A percentile compares a stretch with the other conserved stretches of the same genome.
Conservation (phyloP, 2,329 filamentous ascomycete species). For the Colletotrichum sp. region DNA sequence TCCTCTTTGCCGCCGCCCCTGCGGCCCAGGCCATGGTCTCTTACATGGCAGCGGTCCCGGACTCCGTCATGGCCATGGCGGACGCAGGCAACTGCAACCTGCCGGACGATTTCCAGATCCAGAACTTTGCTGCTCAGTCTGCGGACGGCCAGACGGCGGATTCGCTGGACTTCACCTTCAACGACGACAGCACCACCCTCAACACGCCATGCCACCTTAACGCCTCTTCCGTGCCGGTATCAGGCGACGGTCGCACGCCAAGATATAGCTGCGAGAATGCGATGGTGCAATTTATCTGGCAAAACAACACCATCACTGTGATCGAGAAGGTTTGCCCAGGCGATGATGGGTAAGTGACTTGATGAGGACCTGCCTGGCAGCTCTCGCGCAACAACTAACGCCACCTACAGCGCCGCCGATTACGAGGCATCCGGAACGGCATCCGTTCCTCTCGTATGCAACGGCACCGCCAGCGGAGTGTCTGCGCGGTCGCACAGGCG, state of each 20-base stretch:
- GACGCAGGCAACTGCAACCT: constrained; percentile 34
- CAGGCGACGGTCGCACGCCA: constrained; percentile 31
- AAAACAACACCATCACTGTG: constrained; percentile 40
- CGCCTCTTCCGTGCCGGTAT: constrained; percentile 41
- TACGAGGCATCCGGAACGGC: constrained; percentile 36
- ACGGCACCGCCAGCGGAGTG: background rate
- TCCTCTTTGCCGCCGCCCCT: constrained; percentile 21
- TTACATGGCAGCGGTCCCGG: constrained; percentile 24
- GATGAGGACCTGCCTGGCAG: background rate
- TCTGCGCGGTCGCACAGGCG: background rate
- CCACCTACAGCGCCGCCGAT: constrained; percentile 25
- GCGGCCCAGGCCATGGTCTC: constrained; percentile 17
- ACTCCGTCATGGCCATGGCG: constrained; percentile 15
- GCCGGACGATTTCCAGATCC: constrained; percentile 43
- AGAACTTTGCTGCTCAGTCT: constrained; percentile 38
- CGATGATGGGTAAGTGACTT: constrained; percentile 36
- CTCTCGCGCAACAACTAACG: background rate
- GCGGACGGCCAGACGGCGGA: constrained; percentile 36
- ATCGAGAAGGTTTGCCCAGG: constrained; percentile 49
- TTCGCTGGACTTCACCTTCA: constrained; percentile 44
- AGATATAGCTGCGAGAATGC: constrained; percentile 49
- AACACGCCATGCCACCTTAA: constrained; percentile 50
- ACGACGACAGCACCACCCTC: constrained; percentile 42
- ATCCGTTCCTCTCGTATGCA: constrained; percentile 11
- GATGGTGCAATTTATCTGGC: constrained; percentile 49